phyloP scores from a whole-genome alignment of 73 alveolate genomes.

The Tetrahymena borealis region DNA sequence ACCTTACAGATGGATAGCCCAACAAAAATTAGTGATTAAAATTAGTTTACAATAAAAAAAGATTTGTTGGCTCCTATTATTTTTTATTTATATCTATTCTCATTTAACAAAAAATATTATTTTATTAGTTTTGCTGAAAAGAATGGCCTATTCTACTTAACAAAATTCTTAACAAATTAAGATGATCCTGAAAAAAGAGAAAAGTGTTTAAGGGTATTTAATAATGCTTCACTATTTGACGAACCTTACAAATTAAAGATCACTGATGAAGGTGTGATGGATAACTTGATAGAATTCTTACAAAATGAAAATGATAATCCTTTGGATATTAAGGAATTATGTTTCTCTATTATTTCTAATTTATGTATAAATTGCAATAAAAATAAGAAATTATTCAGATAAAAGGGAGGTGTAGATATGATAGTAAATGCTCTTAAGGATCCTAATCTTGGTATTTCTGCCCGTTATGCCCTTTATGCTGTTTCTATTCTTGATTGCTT shows the following conservation, averaged over 20 bases:
- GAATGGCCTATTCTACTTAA: conserved; percentile 35
- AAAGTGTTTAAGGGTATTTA: conserved; percentile 33
- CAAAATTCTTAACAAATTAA: conserved; percentile 29
- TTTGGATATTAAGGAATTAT: conserved; percentile 81
- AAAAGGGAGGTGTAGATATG: conserved; percentile 93
- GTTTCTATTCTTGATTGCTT: conserved; percentile 88
- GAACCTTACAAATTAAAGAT: conserved; percentile 67
- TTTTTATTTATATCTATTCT: no score
- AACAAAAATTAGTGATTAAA: background rate
- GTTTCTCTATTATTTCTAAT: conserved; percentile 84
- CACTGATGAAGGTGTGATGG: conserved; percentile 89
- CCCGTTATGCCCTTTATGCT: conserved; percentile 49
- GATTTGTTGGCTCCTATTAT: no score
- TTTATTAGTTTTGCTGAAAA: conserved; percentile 31
- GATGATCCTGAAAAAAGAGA: conserved; percentile 34
- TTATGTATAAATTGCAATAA: conserved; percentile 85
- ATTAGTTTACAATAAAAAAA: no score
- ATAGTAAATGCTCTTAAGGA: conserved; percentile 76
- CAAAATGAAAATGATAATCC: conserved; percentile 84
- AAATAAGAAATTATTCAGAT: conserved; percentile 88
- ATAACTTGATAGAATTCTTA: conserved; percentile 80
- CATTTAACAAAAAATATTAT: background rate
- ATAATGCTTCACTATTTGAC: conserved; percentile 40
- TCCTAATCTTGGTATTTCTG: conserved; percentile 42
- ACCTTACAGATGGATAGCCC: background rate